Conservation (phyloP, 495 filamentous ascomycete genomes). For the Amniculicola lignicola region DNA sequence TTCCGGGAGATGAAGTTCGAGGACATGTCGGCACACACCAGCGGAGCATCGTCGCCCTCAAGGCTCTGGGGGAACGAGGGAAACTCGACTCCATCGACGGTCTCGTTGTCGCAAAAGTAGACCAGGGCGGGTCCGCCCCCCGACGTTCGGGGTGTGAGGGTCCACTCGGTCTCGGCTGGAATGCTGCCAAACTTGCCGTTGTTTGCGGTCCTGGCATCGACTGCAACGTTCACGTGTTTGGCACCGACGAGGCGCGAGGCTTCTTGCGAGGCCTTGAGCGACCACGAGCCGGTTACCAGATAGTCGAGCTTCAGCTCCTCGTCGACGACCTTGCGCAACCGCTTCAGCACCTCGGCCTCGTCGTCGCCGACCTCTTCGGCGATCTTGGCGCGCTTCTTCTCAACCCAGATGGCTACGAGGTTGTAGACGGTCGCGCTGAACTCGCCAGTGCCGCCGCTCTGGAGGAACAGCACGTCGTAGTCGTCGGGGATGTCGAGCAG, state of each 20-base stretch:
- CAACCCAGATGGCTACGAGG: constrained; percentile 76
- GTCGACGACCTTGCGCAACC: constrained; percentile 60
- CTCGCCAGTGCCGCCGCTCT: constrained; percentile 76
- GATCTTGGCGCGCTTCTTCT: constrained; percentile 50
- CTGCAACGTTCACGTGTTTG: constrained; percentile 73
- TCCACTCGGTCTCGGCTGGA: constrained; percentile 72
- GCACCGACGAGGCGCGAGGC: constrained; percentile 70
- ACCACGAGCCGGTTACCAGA: constrained; percentile 90
- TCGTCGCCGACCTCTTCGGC: constrained; percentile 40
- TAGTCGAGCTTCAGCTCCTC: constrained; percentile 78
- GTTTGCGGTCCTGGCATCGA: constrained; percentile 66
- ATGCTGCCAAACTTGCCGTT: constrained; percentile 88
- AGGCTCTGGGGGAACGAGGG: constrained; percentile 66
- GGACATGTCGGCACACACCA: constrained; percentile 83
- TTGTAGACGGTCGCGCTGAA: constrained; percentile 82
- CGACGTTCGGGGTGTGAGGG: constrained; percentile 58
- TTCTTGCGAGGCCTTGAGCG: constrained; percentile 85
- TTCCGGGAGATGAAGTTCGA: constrained; percentile 69
- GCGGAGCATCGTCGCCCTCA: constrained; percentile 53
- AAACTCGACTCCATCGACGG: constrained; percentile 93
- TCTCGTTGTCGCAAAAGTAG: constrained; percentile 94
- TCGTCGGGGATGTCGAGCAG: constrained; percentile 72
- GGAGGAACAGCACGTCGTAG: constrained; percentile 79
- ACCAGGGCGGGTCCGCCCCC: constrained; percentile 65
- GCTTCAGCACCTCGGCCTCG: constrained; percentile 54